Base-by-base conservation (phyloP, 257 asterid genomes). In the Gardenia jasminoides region DNA sequence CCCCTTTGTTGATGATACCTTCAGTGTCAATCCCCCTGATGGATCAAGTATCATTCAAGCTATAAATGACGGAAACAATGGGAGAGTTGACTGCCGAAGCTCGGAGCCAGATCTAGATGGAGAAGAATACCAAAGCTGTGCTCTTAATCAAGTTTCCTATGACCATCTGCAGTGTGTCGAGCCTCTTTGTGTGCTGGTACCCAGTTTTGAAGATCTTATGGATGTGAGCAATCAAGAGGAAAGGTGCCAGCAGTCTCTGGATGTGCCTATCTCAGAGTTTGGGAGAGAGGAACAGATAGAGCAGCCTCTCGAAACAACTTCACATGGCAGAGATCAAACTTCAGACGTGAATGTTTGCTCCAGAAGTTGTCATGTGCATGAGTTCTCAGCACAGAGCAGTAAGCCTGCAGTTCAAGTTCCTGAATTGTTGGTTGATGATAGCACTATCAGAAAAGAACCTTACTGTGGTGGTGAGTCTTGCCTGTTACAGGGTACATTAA, bases 81-180 rank as follows among this genome's bases (percentile, higher is more conserved):
- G 16, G 22, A 36, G 30, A 16, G 69, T 47, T 54, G 84, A 78
- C 30, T 65, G 65, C 75, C 74, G 70, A 47, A 84, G 70, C 65
- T 65, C 15, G 67, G 74, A 47, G 72, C 70, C 80, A 36, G 66
- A 75, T 44, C 76, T 58, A 43, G 76, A 11, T 78, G 74, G 46
- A 33, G 78, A 83, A 75, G 87, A 84, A 58, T 75, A 67, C 43
- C 86, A 75, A 74, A 74, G 43, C 24, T 85, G 92, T 86, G 68
- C 41, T 67, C 79, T 81, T 43, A 84, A 89, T 85, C 88, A 85
- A 66, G 78, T 81, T 41, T 82, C 84, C 33, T 75, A 67, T 77
- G 89, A 87, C 65, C 82, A 87, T 83, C 75, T 85, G 84, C 92
- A 87, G 76, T 79, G 80, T 74, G 78, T 52, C 43, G 88, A 79